Evolutionary conservation across 352 stramenopile species (phyloP).

Genomic region (Saprolegnia diclina): DNA sequence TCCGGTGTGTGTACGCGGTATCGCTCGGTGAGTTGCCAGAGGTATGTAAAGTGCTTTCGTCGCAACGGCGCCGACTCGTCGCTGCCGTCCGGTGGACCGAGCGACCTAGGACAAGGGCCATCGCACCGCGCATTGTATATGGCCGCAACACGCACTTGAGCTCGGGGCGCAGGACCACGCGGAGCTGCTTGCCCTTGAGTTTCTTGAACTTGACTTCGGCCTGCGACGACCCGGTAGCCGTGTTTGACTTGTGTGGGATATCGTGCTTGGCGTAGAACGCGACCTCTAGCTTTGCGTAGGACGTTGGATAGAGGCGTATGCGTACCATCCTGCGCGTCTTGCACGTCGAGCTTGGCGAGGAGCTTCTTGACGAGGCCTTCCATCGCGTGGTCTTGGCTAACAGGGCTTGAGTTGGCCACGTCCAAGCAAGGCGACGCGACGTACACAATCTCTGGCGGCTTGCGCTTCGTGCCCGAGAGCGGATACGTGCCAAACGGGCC

Average conservation of each 20-base stretch:
- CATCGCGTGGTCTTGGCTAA: conserved; percentile 25
- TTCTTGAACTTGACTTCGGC: conserved; percentile 21
- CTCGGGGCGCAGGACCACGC: conserved; percentile 16
- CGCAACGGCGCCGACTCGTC: background rate
- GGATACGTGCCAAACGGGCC: conserved; percentile 25
- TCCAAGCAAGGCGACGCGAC: background rate
- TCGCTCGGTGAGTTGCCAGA: conserved; percentile 5
- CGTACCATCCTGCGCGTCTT: conserved; percentile 22
- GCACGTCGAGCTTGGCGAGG: conserved; percentile 11
- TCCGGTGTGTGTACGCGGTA: conserved; percentile 9
- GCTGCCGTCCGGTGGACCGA: too few relatives aligned
- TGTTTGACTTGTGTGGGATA: background rate
- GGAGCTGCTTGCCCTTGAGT: conserved; percentile 1
- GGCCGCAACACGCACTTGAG: background rate
- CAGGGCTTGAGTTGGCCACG: background rate
- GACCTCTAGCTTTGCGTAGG: background rate
- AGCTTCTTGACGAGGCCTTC: conserved; percentile 26
- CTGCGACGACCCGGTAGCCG: background rate
- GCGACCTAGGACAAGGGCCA: too few relatives aligned
- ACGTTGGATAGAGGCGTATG: background rate
- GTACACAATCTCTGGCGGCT: conserved; percentile 28
- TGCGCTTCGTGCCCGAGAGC: conserved; percentile 25
- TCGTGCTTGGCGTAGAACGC: conserved; percentile 15
- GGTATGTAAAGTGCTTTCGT: conserved; percentile 3
- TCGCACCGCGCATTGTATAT: background rate